Conservation (phyloP, 176 grass and related monocot genomes). For the Carex scoparia region DNA sequence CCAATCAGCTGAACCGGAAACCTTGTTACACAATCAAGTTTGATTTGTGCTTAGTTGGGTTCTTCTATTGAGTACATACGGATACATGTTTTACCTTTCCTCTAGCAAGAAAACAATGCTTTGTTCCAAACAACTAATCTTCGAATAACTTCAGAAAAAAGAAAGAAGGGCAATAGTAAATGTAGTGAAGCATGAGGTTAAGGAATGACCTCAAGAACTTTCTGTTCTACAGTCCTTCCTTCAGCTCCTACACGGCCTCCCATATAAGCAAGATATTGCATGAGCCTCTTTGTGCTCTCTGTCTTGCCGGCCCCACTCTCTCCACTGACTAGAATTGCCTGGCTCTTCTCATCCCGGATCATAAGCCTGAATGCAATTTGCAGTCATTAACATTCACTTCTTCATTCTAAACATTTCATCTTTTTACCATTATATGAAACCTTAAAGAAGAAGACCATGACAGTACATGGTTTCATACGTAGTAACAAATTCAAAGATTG, state of each 20-base stretch:
- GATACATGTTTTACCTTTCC: background rate
- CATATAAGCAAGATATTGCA: conserved; percentile 90
- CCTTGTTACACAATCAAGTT: background rate
- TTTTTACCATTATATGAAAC: background rate
- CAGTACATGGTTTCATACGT: background rate
- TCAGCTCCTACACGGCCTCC: conserved; percentile 61
- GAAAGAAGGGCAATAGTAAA: conserved; percentile 21
- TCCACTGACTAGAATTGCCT: conserved; percentile 84
- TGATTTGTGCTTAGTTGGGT: background rate
- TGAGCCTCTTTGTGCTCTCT: conserved; percentile 89
- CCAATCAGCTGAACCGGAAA: background rate
- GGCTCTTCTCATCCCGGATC: conserved; percentile 59
- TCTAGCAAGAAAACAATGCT: conserved; percentile 10
- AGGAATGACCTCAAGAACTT: conserved; percentile 67
- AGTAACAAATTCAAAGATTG: background rate
- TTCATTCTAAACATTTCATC: conserved; percentile 20
- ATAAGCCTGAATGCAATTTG: conserved; percentile 51
- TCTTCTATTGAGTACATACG: background rate
- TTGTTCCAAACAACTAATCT: background rate
- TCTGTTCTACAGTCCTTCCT: conserved; percentile 74
- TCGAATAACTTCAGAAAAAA: conserved; percentile 16
- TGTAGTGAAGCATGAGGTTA: background rate
- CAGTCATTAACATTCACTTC: conserved; percentile 17
- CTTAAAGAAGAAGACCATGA: background rate
- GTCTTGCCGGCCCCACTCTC: conserved; percentile 92